These are phyloP conservation scores for Arctium lappa DNA, from an alignment of 129 eudicot genomes.

Conservation along the genomic window DNA sequence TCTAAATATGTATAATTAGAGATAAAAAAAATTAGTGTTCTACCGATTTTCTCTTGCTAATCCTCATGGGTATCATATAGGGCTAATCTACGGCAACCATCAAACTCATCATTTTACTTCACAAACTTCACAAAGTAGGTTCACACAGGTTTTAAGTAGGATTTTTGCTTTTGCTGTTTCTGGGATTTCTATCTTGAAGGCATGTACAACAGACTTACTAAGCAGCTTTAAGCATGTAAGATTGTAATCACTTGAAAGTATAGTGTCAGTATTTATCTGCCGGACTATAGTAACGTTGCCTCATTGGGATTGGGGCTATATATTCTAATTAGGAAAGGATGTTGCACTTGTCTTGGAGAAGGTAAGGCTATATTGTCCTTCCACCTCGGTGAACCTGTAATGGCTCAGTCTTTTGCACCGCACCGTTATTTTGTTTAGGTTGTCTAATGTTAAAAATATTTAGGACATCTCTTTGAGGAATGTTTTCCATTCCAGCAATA, in stretches of 20 bases:
- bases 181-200: constrained; percentile 3
- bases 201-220: constrained; percentile 4
- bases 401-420: not conserved
- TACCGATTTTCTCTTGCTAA: no score
- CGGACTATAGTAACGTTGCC: not conserved
- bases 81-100: no score
- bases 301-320: not conserved
- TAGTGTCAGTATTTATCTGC: not conserved
- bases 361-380: not conserved
- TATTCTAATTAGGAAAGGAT: not conserved
- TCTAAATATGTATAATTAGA: no score
- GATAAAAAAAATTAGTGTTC: no score
- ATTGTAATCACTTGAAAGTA: not conserved
- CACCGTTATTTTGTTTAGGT: not conserved
- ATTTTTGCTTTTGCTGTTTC: not conserved
- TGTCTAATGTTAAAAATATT: not conserved
- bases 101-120: no score
- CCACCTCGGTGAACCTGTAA: no score
- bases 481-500: not conserved
- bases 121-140: constrained; percentile 4
- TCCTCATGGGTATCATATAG: no score
- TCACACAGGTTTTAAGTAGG: not conserved
- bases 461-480: not conserved
- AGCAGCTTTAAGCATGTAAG: not conserved
- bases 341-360: not conserved